Conservation (phyloP, 2,329 filamentous ascomycete genomes). For the Pestalotiopsis sp. region DNA sequence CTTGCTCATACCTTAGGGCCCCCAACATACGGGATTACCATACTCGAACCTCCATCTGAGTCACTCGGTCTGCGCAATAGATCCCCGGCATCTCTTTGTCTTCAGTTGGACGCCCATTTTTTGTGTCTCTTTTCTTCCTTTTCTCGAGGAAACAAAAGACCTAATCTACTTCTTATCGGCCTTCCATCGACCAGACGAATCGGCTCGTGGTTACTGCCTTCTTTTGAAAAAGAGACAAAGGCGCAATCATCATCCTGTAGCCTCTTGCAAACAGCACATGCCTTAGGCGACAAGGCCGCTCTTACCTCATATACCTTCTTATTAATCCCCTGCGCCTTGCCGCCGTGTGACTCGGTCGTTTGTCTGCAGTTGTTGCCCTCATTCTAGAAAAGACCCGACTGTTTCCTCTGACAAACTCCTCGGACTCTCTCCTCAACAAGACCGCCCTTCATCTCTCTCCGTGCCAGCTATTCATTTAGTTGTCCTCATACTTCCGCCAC, state of each 20-base stretch:
- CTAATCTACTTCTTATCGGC: not conserved
- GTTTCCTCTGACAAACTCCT: not conserved
- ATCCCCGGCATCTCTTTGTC: not conserved
- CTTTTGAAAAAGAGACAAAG: constrained; percentile 5
- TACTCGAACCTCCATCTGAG: constrained; percentile 9
- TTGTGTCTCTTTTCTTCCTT: not conserved
- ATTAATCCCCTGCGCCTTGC: not conserved
- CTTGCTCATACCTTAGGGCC: not conserved
- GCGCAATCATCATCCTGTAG: not conserved
- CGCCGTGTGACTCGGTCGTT: constrained; percentile 8
- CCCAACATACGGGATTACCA: not conserved
- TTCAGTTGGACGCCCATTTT: not conserved
- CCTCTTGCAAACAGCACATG: constrained; percentile 4
- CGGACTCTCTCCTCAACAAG: not conserved
- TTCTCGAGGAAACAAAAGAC: not conserved
- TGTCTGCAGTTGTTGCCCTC: constrained; percentile 2
- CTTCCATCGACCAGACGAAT: not conserved
- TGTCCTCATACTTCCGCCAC: not conserved
- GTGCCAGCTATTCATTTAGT: constrained; percentile 8
- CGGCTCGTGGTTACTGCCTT: not conserved
- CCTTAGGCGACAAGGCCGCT: not conserved
- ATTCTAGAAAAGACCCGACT: constrained; percentile 9
- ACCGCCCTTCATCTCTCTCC: constrained; percentile 1
- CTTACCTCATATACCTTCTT: constrained; percentile 9
- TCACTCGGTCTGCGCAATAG: constrained; percentile 2